These are phyloP conservation scores for Torulaspora maleeae DNA, from an alignment of 805 yeast species.

Conservation along the genomic window DNA sequence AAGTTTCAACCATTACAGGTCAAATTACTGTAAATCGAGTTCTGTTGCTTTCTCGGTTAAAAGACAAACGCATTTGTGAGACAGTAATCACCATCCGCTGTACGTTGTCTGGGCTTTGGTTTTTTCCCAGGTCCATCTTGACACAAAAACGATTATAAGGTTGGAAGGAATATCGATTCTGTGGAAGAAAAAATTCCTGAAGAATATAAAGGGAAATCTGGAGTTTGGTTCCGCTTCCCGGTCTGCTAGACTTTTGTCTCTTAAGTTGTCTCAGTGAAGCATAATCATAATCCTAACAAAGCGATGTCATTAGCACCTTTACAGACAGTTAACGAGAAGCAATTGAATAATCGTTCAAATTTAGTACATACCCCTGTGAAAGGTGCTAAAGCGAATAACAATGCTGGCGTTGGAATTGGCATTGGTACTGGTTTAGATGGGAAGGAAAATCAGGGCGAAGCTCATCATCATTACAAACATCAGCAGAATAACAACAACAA, in stretches of 20 bases:
- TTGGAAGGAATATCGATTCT: not conserved
- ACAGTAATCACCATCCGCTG: not conserved
- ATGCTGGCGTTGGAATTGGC: conserved; percentile 8
- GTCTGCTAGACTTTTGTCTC: not conserved
- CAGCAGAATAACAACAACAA: conserved; percentile 10
- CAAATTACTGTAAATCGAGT: not conserved
- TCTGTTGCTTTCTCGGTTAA: not conserved
- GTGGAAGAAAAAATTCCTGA: not conserved
- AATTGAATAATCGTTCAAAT: conserved; percentile 33
- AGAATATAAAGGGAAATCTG: conserved; percentile 7
- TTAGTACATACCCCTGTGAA: conserved; percentile 32
- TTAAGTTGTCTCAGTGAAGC: not conserved
- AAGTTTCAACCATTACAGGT: too few relatives aligned
- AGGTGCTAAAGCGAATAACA: conserved; percentile 10
- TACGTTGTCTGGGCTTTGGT: not conserved
- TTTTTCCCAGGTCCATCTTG: conserved; percentile 1
- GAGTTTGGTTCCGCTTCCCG: not conserved
- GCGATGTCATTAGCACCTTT: conserved; percentile 35
- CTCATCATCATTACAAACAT: conserved; percentile 1
- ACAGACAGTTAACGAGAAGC: conserved; percentile 35
- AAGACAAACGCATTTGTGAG: not conserved
- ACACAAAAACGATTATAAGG: conserved; percentile 10
- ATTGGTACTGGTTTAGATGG: conserved; percentile 12
- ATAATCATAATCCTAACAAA: not conserved
- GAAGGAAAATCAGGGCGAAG: conserved; percentile 21